Base-by-base conservation (phyloP, 768 basidiomycete species). In the Suillus cothurnatus region DNA sequence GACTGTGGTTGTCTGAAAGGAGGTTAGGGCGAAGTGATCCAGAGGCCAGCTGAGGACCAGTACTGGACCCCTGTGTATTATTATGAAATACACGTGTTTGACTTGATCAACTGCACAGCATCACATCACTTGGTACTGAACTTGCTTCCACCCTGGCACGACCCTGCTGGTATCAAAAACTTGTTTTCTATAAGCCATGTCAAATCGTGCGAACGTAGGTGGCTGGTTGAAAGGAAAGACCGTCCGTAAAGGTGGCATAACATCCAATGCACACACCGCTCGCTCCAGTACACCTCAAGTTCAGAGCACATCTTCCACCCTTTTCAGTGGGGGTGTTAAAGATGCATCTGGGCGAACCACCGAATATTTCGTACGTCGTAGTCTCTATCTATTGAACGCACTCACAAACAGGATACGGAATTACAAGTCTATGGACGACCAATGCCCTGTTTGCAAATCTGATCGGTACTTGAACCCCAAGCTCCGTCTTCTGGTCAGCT, bases 361-460 rank as follows among this genome's bases (percentile, higher is more conserved):
- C 4, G 93, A 94, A 73, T 94, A 85, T 80, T 93, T 87, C 69
- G 93, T 94, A 69, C 72, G 90, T 82, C 14, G 15, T 62, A 31
- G 64, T 50, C 63, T 56, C 63, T 55, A 32, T 31, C 14, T 58
- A 21, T 60, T 3, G 53, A 47, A 50, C 64, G 17, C 11, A 55
- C 19, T 55, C 49, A 61, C 62, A 62, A 55, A 68, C 68, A 31
- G 58, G 15, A 43, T 36, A 39, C 21, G 2, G 61, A 19, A 9
- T 21, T 60, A n/a, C 32, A 34, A 93, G 92, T 88, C 90, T 31
- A 92, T 92, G 86, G 91, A 94, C 67, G 97, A 99, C 76, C 89
- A 93, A 74, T 99, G 97, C 80, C 97, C 97, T 0, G 92, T 99
- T 2, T 99, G 97, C 83, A 95, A 95, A 77, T 95, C 94, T 47